These are phyloP conservation scores for Penicillium robsamsonii DNA, from an alignment of 495 filamentous ascomycete genomes.

Conservation along the genomic window DNA sequence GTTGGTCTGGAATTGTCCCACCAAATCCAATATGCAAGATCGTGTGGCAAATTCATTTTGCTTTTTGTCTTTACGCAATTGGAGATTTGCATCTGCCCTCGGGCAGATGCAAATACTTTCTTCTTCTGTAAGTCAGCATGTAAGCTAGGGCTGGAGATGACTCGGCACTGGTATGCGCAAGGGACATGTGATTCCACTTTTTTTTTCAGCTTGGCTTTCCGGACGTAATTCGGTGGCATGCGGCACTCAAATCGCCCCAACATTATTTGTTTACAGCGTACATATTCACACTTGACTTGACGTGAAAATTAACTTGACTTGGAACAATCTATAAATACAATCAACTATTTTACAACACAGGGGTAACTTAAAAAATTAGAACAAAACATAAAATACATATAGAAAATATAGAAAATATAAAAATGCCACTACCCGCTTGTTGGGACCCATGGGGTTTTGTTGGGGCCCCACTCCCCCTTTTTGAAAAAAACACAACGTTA, in stretches of 20 bases:
- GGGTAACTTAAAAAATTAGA: too few species aligned
- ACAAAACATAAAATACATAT: neutral
- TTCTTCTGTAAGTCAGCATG: neutral
- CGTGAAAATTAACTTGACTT: neutral
- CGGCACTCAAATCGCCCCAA: neutral
- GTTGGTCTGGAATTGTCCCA: conserved; percentile 5
- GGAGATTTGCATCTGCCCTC: too few species aligned
- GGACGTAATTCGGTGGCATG: neutral
- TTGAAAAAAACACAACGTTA: conserved; percentile 12
- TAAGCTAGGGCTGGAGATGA: neutral
- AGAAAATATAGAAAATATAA: neutral
- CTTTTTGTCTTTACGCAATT: neutral
- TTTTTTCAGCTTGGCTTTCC: neutral
- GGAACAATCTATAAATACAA: neutral
- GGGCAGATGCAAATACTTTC: too few species aligned
- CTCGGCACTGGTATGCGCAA: conserved; percentile 11
- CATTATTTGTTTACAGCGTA: neutral
- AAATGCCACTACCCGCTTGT: conserved; percentile 4
- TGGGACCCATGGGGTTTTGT: conserved; percentile 11
- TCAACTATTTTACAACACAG: neutral
- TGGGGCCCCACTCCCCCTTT: conserved; percentile 12
- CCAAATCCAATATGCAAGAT: neutral
- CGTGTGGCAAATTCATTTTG: conserved; percentile 21
- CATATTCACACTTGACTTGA: neutral
- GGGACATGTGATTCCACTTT: conserved; percentile 16